phyloP scores from a whole-genome alignment of 495 filamentous ascomycete species.

The Entonaema liquescens region DNA sequence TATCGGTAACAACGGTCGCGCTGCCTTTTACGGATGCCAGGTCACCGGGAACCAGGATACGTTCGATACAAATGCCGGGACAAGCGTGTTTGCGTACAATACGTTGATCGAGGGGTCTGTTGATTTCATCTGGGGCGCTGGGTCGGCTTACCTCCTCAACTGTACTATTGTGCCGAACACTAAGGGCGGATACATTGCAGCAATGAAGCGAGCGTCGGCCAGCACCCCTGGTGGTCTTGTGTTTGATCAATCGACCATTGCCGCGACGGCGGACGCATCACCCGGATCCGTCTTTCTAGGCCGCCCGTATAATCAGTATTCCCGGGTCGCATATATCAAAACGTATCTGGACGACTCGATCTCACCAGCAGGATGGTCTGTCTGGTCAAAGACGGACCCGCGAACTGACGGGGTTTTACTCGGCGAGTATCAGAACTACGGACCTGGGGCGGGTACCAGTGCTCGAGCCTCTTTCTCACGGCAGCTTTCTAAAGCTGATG shows the following conservation, averaged over 20 bases:
- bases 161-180: conserved; percentile 45
- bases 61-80: conserved; percentile 27
- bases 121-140: conserved; percentile 46
- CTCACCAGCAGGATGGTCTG: conserved; percentile 36
- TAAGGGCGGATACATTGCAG: conserved; percentile 42
- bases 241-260: conserved; percentile 46
- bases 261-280: conserved; percentile 8
- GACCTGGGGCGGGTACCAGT: conserved; percentile 31
- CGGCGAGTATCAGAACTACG: conserved; percentile 39
- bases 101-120: conserved; percentile 37
- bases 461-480: conserved; percentile 25
- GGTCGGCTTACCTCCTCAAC: conserved; percentile 43
- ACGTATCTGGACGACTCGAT: conserved; percentile 39
- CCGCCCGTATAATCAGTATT: conserved; percentile 38
- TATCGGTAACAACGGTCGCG: conserved; percentile 39
- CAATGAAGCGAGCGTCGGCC: conserved; percentile 41
- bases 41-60: conserved; percentile 41
- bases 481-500: conserved; percentile 35
- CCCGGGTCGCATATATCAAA: conserved; percentile 39
- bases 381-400: conserved; percentile 33
- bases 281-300: conserved; percentile 35
- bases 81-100: conserved; percentile 37
- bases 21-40: conserved; percentile 39
- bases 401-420: conserved; percentile 32
- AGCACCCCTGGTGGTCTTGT: conserved; percentile 44